Percentiles rank a stretch among this genome's conserved stretches.
phyloP scores from a whole-genome alignment of 2,329 filamentous ascomycete species.

The Fusarium sp. region DNA sequence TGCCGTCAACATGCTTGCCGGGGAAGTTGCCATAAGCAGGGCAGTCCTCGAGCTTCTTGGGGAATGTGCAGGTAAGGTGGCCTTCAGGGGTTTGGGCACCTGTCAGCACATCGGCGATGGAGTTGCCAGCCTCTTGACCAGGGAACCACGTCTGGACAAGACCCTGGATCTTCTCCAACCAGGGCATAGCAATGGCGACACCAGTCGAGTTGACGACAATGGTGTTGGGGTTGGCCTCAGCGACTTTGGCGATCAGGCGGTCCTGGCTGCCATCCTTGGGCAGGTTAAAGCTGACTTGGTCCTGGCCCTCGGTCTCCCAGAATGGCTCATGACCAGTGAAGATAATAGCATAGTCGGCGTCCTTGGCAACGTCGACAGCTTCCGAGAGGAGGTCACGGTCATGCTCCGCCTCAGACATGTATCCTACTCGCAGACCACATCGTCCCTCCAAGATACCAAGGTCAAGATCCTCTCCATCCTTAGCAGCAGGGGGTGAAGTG shows the following conservation, averaged over 20 bases:
- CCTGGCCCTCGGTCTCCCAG: conserved; percentile 65
- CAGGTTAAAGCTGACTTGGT: conserved; percentile 76
- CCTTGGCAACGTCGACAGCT: conserved; percentile 66
- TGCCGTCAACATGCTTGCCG: conserved; percentile 54
- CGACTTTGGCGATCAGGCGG: conserved; percentile 64
- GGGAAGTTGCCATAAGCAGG: conserved; percentile 71
- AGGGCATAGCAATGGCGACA: conserved; percentile 69
- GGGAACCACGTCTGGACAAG: conserved; percentile 75
- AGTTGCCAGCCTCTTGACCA: conserved; percentile 74
- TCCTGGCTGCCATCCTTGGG: conserved; percentile 69
- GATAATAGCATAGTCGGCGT: conserved; percentile 64
- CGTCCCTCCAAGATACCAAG: conserved; percentile 48
- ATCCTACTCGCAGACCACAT: conserved; percentile 45
- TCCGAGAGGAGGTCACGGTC: conserved; percentile 52
- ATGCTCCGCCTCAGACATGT: conserved; percentile 45
- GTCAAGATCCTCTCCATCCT: conserved; percentile 38
- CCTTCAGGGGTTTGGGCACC: conserved; percentile 72
- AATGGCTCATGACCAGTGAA: conserved; percentile 67
- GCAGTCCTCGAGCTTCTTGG: conserved; percentile 67
- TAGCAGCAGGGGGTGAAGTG: conserved; percentile 43
- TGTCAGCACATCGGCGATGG: conserved; percentile 72
- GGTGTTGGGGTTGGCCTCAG: conserved; percentile 66
- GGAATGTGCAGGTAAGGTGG: conserved; percentile 72
- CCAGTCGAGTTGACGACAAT: conserved; percentile 72
- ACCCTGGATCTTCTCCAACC: conserved; percentile 64